Base-by-base conservation (phyloP, 2,329 filamentous ascomycete species). In the Penicillium sp. region DNA sequence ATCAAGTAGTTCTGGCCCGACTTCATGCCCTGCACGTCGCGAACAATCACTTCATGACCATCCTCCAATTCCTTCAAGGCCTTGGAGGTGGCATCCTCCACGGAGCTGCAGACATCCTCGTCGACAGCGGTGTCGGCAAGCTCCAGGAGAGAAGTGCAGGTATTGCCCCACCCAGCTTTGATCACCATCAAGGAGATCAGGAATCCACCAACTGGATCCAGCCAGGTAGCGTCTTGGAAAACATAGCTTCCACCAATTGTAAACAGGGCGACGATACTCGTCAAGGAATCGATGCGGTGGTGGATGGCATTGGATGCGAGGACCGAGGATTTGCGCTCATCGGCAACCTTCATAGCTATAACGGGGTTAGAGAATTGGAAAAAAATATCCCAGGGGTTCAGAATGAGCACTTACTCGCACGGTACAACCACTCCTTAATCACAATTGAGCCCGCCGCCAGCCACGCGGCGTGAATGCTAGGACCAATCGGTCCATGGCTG, bases 381-480 rank as follows among this genome's bases (percentile, higher is more conserved):
- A 18, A 3, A 10, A 24, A 14, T 27, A 39, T 38, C 16, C 16
- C 27, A 7, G 32, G 11, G 36, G 21, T 18, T 16, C 45, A 10
- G 9, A n/a, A 39, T 27, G 1, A 27, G 8, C 5, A 85, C 90
- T 81, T 86, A 94, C 93, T 99, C 60, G 93, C 91, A 79, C 89
- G 88, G 71, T 97, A 99, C 24, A 99, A 80, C 91, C 92, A 99
- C 75, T 99, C 94, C 77, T 99, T 99, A 67, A 97, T 80, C 24
- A 91, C 75, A 54, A 99, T 94, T 2, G 91, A 96, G 18, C 91
- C 93, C 39, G 85, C 89, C 34, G 94, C 93, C 56, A 99, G 78
- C 94, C 94, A 99, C 7, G 91, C 93, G 21, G 94, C 94, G 72
- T 97, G 92, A 62, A 99, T 83, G 73, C 91, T 96, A 0, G 94